These are phyloP conservation scores for Verticillium klebahnii DNA, from an alignment of 2,329 filamentous ascomycete genomes.

Conservation along the genomic window DNA sequence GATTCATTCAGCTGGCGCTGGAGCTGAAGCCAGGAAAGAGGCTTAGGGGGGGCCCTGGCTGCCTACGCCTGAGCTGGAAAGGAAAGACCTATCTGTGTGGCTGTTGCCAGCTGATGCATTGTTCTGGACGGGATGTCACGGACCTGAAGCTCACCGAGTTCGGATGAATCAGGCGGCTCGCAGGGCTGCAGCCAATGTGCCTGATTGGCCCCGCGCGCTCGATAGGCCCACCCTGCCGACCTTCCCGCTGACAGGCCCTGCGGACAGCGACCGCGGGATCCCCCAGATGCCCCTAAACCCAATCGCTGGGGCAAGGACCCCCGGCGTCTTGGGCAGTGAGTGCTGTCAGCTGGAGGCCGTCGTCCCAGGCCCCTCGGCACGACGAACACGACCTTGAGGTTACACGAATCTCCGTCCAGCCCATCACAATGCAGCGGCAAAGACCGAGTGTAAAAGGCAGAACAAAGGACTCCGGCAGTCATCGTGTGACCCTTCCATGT, in stretches of 20 bases:
- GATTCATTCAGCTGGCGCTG: no score
- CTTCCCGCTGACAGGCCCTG: no score
- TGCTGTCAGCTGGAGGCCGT: neutral
- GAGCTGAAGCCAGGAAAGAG: no score
- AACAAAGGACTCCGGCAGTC: no score
- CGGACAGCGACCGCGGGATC: neutral
- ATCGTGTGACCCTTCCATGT: no score
- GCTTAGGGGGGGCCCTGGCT: no score
- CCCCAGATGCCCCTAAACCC: neutral
- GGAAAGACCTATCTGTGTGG: neutral
- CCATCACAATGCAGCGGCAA: no score
- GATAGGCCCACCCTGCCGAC: neutral
- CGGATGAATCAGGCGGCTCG: neutral
- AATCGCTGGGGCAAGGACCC: neutral
- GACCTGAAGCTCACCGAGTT: neutral
- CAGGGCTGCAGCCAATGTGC: neutral
- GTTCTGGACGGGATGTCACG: neutral
- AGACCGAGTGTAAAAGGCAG: no score
- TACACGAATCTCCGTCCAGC: no score
- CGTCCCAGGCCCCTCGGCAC: neutral
- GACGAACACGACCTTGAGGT: no score
- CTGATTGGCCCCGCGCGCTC: neutral
- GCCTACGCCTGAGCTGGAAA: neutral
- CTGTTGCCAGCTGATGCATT: neutral
- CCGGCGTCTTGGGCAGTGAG: neutral